These are phyloP conservation scores for Nigrospora sphaerica DNA, from an alignment of 2,329 filamentous ascomycete species.

Conservation along the genomic window DNA sequence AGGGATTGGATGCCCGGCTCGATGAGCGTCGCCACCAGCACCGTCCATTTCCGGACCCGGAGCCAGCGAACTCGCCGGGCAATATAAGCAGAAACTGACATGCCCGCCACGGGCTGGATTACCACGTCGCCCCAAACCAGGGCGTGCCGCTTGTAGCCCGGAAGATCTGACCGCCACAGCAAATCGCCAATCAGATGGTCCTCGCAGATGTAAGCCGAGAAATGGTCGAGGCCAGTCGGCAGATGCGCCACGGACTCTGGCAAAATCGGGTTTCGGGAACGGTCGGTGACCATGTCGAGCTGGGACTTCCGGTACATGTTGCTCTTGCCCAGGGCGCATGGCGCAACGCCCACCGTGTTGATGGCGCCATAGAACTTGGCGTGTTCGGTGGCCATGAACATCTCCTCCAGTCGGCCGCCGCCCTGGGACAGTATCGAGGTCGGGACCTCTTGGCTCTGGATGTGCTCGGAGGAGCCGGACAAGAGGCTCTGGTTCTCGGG, in stretches of 20 bases:
- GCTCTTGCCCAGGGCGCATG: conserved; percentile 92
- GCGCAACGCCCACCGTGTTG: conserved; percentile 84
- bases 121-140: conserved; percentile 80
- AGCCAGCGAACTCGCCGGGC: conserved; percentile 83
- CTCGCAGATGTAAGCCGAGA: conserved; percentile 94
- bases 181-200: conserved; percentile 93
- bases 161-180: conserved; percentile 67
- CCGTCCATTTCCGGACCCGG: conserved; percentile 89
- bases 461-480: conserved; percentile 22
- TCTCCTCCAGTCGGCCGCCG: conserved; percentile 83
- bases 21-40: conserved; percentile 78
- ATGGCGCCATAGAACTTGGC: conserved; percentile 98
- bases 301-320: conserved; percentile 97
- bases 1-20: conserved; percentile 90
- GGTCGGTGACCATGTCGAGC: conserved; percentile 64
- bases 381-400: conserved; percentile 89
- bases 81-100: conserved; percentile 70
- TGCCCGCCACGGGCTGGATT: conserved; percentile 80
- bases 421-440: conserved; percentile 32
- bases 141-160: conserved; percentile 69
- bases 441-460: conserved; percentile 18
- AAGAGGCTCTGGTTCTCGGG: conserved; percentile 23
- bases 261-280: conserved; percentile 35
- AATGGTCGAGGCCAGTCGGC: conserved; percentile 75
- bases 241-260: conserved; percentile 29